Percentiles rank a stretch among this genome's conserved stretches.
Conservation (phyloP, 331 rosid species). For the Acacia concinna region DNA sequence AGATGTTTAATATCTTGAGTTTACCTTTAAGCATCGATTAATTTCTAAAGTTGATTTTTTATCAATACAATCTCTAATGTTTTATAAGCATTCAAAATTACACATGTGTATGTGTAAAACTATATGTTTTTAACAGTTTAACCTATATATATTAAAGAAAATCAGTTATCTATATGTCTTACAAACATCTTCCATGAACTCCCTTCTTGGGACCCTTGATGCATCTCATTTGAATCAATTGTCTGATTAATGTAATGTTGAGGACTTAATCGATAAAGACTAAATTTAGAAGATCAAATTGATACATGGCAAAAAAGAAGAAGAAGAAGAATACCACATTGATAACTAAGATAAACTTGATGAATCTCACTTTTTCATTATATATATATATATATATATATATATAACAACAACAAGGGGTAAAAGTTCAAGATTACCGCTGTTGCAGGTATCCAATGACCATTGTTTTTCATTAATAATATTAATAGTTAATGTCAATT, state of each 20-base stretch:
- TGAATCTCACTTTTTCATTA: background rate
- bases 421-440: background rate
- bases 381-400: background rate
- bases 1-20: too few species aligned
- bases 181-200: background rate
- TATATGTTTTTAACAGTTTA: too few species aligned
- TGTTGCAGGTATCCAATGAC: background rate
- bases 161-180: too few species aligned
- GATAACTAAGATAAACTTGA: too few species aligned
- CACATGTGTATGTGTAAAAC: background rate
- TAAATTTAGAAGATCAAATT: background rate
- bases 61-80: too few species aligned
- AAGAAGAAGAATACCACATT: too few species aligned
- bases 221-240: background rate
- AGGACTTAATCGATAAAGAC: background rate
- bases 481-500: too few species aligned
- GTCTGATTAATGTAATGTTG: too few species aligned
- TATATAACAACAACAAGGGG: background rate
- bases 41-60: too few species aligned
- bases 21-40: background rate
- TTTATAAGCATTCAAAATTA: background rate
- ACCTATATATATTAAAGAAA: too few species aligned
- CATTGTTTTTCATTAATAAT: background rate
- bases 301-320: too few species aligned
- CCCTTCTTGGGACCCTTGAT: background rate